Percentiles rank a stretch among this genome's conserved stretches.
phyloP scores from a whole-genome alignment of 2,329 filamentous ascomycete species.

The Ascochyta rabiei region DNA sequence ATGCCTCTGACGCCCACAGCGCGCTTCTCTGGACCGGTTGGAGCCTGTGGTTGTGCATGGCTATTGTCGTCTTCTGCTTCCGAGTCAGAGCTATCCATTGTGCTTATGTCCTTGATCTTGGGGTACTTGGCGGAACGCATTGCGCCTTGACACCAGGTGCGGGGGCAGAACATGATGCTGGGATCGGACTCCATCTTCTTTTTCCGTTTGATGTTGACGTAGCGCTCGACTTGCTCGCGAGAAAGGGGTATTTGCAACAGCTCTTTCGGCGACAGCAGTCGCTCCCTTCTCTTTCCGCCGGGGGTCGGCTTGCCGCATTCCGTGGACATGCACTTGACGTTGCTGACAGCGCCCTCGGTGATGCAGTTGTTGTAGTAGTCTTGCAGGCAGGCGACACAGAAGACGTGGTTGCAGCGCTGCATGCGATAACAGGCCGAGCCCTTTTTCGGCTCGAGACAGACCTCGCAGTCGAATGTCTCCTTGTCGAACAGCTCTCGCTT shows the following conservation, averaged over 20 bases:
- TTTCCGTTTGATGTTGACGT: conserved; percentile 90
- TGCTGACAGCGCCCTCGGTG: conserved; percentile 77
- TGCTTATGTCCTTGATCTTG: conserved; percentile 51
- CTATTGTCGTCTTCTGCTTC: conserved; percentile 40
- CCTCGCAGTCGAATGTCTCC: conserved; percentile 84
- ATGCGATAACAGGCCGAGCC: conserved; percentile 81
- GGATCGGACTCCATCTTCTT: conserved; percentile 90
- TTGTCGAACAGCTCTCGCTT: conserved; percentile 78
- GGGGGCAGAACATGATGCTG: conserved; percentile 88
- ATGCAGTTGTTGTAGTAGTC: conserved; percentile 93
- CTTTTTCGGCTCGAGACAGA: conserved; percentile 93
- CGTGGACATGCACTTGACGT: conserved; percentile 80
- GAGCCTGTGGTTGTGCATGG: conserved; percentile 7
- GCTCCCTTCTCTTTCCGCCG: conserved; percentile 55
- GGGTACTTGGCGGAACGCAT: conserved; percentile 65
- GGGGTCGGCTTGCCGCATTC: conserved; percentile 64
- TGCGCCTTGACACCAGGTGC: conserved; percentile 89
- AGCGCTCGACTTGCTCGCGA: conserved; percentile 78
- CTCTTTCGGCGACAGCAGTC: conserved; percentile 79
- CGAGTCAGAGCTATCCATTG: conserved; percentile 49
- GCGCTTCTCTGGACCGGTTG: conserved; percentile 29
- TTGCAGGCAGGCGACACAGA: conserved; percentile 84
- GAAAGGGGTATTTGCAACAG: conserved; percentile 61
- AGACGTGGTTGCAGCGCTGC: conserved; percentile 85
- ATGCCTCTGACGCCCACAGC: conserved; percentile 53